Evolutionary conservation across 768 basidiomycete species (phyloP).

Genomic region (Russula virescens): DNA sequence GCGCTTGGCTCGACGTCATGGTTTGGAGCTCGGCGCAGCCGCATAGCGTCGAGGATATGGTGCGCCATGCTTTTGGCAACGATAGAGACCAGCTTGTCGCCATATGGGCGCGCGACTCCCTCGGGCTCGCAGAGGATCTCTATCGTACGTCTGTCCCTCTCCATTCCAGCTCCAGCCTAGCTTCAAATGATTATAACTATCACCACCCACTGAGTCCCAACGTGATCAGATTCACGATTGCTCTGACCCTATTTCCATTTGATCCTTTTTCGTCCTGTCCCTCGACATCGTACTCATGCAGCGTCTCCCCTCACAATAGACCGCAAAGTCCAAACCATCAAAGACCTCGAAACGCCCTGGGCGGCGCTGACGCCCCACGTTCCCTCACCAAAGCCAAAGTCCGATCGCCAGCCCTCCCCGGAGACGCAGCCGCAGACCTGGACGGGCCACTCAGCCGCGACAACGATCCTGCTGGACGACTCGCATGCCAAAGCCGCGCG

Average conservation of each 20-base stretch:
- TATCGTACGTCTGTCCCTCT: constrained; percentile 43
- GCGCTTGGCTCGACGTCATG: constrained; percentile 73
- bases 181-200: not conserved
- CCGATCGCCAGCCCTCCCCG: not conserved
- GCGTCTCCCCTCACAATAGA: constrained; percentile 10
- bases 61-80: constrained; percentile 50
- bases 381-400: not conserved
- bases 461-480: constrained; percentile 49
- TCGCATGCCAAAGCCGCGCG: constrained; percentile 50
- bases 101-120: constrained; percentile 75
- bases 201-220: not conserved
- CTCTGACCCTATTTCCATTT: not conserved
- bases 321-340: constrained; percentile 52
- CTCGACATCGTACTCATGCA: constrained; percentile 2
- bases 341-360: constrained; percentile 72
- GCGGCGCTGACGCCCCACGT: constrained; percentile 28
- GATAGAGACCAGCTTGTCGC: constrained; percentile 43
- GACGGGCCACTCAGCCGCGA: constrained; percentile 37
- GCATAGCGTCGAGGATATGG: constrained; percentile 73
- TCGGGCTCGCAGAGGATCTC: constrained; percentile 54
- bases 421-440: not conserved
- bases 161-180: not conserved
- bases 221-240: constrained; percentile 23
- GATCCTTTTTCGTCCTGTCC: constrained; percentile 7
- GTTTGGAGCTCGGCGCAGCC: constrained; percentile 88